Percentiles rank a stretch among this genome's conserved stretches.
Evolutionary conservation across 192 early-diverging fungal genomes (phyloP).

Genomic region (Coemansia sp.): DNA sequence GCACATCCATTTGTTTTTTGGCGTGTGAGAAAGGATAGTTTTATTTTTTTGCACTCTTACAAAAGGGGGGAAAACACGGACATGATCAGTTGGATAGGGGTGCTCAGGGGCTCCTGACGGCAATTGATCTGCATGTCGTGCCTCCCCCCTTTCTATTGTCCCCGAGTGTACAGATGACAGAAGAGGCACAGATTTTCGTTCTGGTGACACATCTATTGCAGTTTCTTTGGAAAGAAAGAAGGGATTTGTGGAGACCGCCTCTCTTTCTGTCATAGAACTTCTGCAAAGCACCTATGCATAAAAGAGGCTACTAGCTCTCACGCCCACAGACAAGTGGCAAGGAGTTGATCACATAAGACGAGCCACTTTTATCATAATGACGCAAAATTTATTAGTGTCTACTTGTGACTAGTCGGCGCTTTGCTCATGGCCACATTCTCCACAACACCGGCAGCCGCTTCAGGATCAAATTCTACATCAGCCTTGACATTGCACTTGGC

Average conservation of each 20-base stretch:
- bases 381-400: neutral
- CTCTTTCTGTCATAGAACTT: neutral
- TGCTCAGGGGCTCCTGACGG: constrained; percentile 15
- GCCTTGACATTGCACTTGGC: constrained; percentile 44
- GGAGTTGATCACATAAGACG: neutral
- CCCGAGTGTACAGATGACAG: neutral
- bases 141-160: neutral
- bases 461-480: constrained; percentile 47
- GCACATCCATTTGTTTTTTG: neutral
- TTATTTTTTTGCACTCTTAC: neutral
- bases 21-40: constrained; percentile 3
- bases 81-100: constrained; percentile 16
- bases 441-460: constrained; percentile 2
- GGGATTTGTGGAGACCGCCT: neutral
- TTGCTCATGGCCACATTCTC: neutral
- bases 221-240: neutral
- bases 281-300: neutral
- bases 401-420: too few relatives aligned
- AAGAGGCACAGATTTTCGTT: neutral
- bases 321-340: neutral
- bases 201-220: neutral
- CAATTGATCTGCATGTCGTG: constrained; percentile 4
- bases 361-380: neutral
- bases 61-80: neutral
- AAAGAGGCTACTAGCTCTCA: neutral